Evolutionary conservation across 2,329 filamentous ascomycete species (phyloP).

Genomic region (Colletotrichum viniferum): DNA sequence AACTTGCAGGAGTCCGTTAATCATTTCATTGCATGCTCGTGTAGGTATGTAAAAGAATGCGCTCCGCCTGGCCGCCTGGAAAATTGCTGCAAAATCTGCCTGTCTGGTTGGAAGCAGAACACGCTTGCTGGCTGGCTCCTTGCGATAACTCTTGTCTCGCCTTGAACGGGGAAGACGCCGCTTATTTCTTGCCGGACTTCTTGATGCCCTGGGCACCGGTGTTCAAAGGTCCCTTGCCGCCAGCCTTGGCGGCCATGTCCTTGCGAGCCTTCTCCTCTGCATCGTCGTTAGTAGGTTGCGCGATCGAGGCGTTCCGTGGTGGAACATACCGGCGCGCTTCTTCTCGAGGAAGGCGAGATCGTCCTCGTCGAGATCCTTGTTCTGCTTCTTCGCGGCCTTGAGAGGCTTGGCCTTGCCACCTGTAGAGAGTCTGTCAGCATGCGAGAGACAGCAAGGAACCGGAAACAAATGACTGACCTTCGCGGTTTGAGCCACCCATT

Average conservation of each 20-base stretch:
- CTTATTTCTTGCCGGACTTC: conserved; percentile 97
- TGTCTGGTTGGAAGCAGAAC: background rate
- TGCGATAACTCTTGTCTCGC: background rate
- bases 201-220: conserved; percentile 89
- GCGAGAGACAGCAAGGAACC: background rate
- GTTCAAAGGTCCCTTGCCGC: conserved; percentile 88
- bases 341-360: conserved; percentile 83
- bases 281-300: background rate
- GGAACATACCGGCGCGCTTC: conserved; percentile 76
- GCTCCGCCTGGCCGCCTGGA: background rate
- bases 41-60: conserved; percentile 16
- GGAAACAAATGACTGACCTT: conserved; percentile 31
- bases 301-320: background rate
- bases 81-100: background rate
- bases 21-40: conserved; percentile 21
- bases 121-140: background rate
- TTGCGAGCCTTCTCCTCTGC: conserved; percentile 85
- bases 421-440: conserved; percentile 34
- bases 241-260: conserved; percentile 80
- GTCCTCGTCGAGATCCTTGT: conserved; percentile 85
- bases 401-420: conserved; percentile 84
- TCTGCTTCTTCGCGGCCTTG: conserved; percentile 87
- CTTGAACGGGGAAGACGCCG: background rate
- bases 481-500: conserved; percentile 45
- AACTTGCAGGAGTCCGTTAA: background rate